A percentile compares a stretch with the other conserved stretches of the same genome.
These are phyloP conservation scores for Mallotus japonicus DNA, from an alignment of 441 rosid species.

Conservation along the genomic window DNA sequence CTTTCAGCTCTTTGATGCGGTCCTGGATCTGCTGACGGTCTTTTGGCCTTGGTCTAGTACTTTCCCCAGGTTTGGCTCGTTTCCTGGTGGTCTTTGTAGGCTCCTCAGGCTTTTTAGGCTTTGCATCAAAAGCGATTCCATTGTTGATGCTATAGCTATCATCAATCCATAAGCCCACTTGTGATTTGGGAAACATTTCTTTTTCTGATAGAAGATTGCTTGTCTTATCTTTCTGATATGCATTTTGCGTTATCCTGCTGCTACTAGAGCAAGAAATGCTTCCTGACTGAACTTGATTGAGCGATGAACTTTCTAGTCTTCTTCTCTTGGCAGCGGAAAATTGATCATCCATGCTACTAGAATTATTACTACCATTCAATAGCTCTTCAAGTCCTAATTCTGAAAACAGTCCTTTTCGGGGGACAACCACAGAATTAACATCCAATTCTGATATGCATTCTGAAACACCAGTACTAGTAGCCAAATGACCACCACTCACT, in stretches of 20 bases:
- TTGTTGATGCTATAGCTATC: conserved; percentile 65
- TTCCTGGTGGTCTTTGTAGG: conserved; percentile 51
- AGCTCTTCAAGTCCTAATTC: conserved; percentile 67
- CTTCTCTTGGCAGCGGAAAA: conserved; percentile 48
- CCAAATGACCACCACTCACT: conserved; percentile 16
- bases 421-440: conserved; percentile 29
- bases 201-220: conserved; percentile 25
- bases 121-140: conserved; percentile 33
- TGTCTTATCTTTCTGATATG: conserved; percentile 23
- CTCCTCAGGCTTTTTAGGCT: conserved; percentile 54
- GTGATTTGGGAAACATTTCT: conserved; percentile 42
- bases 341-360: conserved; percentile 37
- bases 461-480: conserved; percentile 24
- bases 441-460: conserved; percentile 39
- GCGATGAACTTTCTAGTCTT: conserved; percentile 45
- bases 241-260: conserved; percentile 28
- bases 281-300: conserved; percentile 32
- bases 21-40: conserved; percentile 98
- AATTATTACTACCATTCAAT: conserved; percentile 42
- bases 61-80: conserved; percentile 81
- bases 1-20: conserved; percentile 79
- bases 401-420: conserved; percentile 66
- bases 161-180: conserved; percentile 67
- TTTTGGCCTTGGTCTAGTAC: conserved; percentile 86
- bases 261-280: conserved; percentile 36